Evolutionary conservation across 2,329 filamentous ascomycete genomes (phyloP).

Genomic region (Thyridium curvatum): DNA sequence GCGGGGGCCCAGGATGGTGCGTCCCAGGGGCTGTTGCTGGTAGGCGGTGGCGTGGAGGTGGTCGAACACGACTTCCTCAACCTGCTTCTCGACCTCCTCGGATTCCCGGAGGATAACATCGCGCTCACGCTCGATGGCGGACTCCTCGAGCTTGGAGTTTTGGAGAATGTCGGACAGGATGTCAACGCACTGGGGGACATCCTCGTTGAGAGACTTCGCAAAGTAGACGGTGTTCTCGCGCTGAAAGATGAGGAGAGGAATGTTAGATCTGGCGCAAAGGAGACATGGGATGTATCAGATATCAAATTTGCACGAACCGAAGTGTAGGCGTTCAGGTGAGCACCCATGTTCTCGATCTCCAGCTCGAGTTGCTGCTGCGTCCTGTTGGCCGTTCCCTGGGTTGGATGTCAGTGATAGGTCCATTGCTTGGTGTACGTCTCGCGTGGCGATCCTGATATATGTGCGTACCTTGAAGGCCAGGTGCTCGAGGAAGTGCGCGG

Average conservation of each 20-base stretch:
- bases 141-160: slow-evolving; percentile 94
- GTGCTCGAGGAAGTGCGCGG: slow-evolving; percentile 98
- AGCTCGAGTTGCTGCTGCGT: slow-evolving; percentile 97
- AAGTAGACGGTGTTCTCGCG: slow-evolving; percentile 99
- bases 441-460: slow-evolving; percentile 3
- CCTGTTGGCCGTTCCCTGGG: slow-evolving; percentile 82
- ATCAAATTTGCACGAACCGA: slow-evolving; percentile 55
- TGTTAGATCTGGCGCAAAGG: not conserved
- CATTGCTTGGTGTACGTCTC: slow-evolving; percentile 6
- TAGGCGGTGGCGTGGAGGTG: slow-evolving; percentile 97
- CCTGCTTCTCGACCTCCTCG: slow-evolving; percentile 99
- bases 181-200: slow-evolving; percentile 93
- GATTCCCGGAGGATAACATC: slow-evolving; percentile 98
- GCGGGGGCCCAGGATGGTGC: slow-evolving; percentile 94
- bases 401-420: too few species aligned
- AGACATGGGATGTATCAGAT: not conserved
- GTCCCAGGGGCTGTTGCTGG: slow-evolving; percentile 91
- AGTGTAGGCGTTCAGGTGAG: slow-evolving; percentile 98
- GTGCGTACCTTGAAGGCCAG: slow-evolving; percentile 90
- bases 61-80: slow-evolving; percentile 99
- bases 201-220: slow-evolving; percentile 97
- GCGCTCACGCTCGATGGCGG: slow-evolving; percentile 92
- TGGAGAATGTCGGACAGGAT: slow-evolving; percentile 99
- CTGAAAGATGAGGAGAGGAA: slow-evolving; percentile 32
- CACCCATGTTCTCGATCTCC: slow-evolving; percentile 99